Conservation (phyloP, 164 flowering plant genomes). For the Dillenia suffruticosa region DNA sequence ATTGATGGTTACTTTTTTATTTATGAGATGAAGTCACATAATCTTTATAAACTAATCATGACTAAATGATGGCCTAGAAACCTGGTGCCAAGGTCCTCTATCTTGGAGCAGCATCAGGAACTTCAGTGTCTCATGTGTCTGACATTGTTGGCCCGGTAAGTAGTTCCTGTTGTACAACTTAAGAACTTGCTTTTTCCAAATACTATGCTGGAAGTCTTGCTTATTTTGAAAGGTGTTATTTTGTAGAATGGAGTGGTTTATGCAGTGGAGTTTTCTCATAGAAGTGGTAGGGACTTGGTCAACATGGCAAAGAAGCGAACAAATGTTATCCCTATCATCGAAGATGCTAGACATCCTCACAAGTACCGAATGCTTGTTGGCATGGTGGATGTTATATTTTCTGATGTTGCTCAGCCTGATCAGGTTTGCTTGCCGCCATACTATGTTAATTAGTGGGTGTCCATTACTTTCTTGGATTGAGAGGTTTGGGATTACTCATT, state of each 20-base stretch:
- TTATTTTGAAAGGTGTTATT: background rate
- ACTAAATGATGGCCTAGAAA: conserved; percentile 28
- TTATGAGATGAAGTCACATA: background rate
- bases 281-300: conserved; percentile 97
- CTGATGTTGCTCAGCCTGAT: conserved; percentile 99
- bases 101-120: conserved; percentile 98
- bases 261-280: conserved; percentile 96
- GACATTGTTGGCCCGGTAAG: conserved; percentile 98
- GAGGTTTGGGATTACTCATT: too few relatives aligned
- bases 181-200: background rate
- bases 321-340: conserved; percentile 87
- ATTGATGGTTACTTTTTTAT: background rate
- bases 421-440: conserved; percentile 51
- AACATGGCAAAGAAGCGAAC: conserved; percentile 98
- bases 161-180: background rate
- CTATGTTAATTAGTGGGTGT: background rate
- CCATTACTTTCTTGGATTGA: background rate
- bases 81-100: conserved; percentile 88
- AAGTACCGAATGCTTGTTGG: conserved; percentile 93
- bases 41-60: background rate
- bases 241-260: conserved; percentile 72
- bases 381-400: conserved; percentile 91
- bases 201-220: background rate
- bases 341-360: conserved; percentile 94
- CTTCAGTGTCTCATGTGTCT: conserved; percentile 96